These are phyloP conservation scores for Volvariella volvacea DNA, from an alignment of 1,284 basidiomycete species.

Conservation along the genomic window DNA sequence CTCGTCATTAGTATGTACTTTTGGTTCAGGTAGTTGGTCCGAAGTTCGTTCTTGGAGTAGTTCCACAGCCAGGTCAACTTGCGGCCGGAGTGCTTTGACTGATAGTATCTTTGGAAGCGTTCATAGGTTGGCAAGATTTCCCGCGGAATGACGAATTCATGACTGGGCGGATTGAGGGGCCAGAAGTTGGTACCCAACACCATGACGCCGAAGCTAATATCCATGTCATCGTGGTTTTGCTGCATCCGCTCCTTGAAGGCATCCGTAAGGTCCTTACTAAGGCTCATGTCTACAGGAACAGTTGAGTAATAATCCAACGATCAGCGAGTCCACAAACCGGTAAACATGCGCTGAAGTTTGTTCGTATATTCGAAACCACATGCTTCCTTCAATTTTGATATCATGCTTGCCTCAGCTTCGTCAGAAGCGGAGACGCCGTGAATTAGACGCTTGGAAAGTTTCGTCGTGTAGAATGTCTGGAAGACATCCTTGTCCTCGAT, in stretches of 20 bases:
- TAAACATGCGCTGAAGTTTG: constrained; percentile 98
- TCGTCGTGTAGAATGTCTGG: constrained; percentile 98
- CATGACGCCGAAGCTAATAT: constrained; percentile 89
- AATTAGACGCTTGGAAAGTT: constrained; percentile 92
- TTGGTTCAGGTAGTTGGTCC: constrained; percentile 87
- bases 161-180: constrained; percentile 81
- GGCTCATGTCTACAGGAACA: constrained; percentile 76
- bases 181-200: constrained; percentile 96
- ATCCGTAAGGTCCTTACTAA: constrained; percentile 95
- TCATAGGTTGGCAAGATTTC: constrained; percentile 88
- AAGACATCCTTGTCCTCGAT: constrained; percentile 99
- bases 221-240: constrained; percentile 76
- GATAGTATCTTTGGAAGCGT: constrained; percentile 91
- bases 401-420: constrained; percentile 97
- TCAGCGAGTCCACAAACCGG: constrained; percentile 44
- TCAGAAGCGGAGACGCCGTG: constrained; percentile 91
- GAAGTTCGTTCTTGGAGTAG: constrained; percentile 92
- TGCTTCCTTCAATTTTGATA: constrained; percentile 96
- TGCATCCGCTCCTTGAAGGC: constrained; percentile 94
- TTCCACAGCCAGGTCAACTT: constrained; percentile 99
- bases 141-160: constrained; percentile 85
- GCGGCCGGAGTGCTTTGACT: constrained; percentile 89
- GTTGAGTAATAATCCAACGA: not conserved
- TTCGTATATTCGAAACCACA: constrained; percentile 99
- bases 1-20: constrained; percentile 97